These are phyloP conservation scores for Taphrina flavorubra DNA, from an alignment of 1,139 yeast genomes.

Conservation along the genomic window DNA sequence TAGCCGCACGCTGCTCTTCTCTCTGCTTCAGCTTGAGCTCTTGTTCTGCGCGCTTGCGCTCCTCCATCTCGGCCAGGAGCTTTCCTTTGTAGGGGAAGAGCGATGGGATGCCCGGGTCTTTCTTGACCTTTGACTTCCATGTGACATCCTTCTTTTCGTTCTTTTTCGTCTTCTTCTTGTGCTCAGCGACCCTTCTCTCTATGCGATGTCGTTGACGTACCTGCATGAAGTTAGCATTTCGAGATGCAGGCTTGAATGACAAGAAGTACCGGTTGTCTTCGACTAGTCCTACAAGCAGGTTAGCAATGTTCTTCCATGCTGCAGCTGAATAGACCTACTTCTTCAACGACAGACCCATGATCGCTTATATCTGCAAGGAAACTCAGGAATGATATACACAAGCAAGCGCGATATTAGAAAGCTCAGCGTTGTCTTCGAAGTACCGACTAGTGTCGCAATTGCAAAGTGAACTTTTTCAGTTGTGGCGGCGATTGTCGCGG, in stretches of 20 bases:
- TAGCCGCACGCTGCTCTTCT: slow-evolving; percentile 56
- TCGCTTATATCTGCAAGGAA: no score
- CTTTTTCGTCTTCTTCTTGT: slow-evolving; percentile 82
- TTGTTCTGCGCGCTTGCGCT: slow-evolving; percentile 63
- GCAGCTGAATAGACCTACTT: not conserved
- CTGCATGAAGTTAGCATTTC: not conserved
- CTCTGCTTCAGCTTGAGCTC: slow-evolving; percentile 64
- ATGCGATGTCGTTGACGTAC: slow-evolving; percentile 96
- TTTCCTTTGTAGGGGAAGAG: slow-evolving; percentile 91
- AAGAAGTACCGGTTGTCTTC: slow-evolving; percentile 18
- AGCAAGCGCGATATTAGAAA: no score
- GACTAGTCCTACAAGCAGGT: slow-evolving; percentile 19
- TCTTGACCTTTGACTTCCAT: slow-evolving; percentile 83
- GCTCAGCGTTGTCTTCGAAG: no score
- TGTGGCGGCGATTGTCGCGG: slow-evolving; percentile 1
- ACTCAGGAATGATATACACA: no score
- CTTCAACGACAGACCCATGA: slow-evolving; percentile 26
- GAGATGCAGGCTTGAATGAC: not conserved
- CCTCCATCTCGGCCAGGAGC: slow-evolving; percentile 81
- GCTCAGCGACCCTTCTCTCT: slow-evolving; percentile 93
- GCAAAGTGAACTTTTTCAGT: slow-evolving; percentile 5
- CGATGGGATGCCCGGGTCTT: slow-evolving; percentile 90
- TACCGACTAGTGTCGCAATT: no score
- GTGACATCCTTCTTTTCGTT: slow-evolving; percentile 84
- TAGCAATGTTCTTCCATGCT: not conserved